These are phyloP conservation scores for Pseudozyma thailandica DNA, from an alignment of 1,284 basidiomycete genomes.

Conservation along the genomic window DNA sequence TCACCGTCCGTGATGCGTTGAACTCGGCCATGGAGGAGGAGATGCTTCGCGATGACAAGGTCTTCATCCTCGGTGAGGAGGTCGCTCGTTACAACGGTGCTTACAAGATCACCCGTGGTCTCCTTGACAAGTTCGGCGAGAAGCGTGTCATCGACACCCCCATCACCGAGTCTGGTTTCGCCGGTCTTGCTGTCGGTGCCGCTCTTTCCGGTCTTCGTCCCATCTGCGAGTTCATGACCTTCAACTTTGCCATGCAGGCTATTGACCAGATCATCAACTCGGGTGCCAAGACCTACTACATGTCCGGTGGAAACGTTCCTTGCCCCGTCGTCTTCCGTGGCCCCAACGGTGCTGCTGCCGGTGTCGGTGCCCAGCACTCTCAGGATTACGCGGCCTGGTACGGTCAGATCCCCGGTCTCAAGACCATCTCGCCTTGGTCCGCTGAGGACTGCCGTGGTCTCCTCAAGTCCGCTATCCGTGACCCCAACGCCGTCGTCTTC, in stretches of 20 bases:
- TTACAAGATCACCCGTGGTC: conserved; percentile 87
- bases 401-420: conserved; percentile 93
- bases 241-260: conserved; percentile 74
- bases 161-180: conserved; percentile 99
- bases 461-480: conserved; percentile 95
- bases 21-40: conserved; percentile 99
- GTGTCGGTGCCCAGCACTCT: conserved; percentile 83
- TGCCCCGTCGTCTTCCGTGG: conserved; percentile 99
- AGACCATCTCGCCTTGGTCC: conserved; percentile 96
- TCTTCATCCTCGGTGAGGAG: conserved; percentile 97
- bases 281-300: conserved; percentile 99
- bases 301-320: conserved; percentile 97
- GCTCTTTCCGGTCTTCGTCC: conserved; percentile 93
- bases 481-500: conserved; percentile 97
- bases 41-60: conserved; percentile 94
- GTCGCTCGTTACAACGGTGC: conserved; percentile 99
- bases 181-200: conserved; percentile 93
- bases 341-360: conserved; percentile 96
- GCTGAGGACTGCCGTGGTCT: conserved; percentile 98
- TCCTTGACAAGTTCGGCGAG: conserved; percentile 99
- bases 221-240: conserved; percentile 99
- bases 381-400: conserved; percentile 78
- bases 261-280: conserved; percentile 99
- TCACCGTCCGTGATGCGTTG: conserved; percentile 98
- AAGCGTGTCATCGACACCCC: conserved; percentile 90